Evolutionary conservation across 73 alveolate genomes (phyloP).

Genomic region (Paramecium sonneborni): DNA sequence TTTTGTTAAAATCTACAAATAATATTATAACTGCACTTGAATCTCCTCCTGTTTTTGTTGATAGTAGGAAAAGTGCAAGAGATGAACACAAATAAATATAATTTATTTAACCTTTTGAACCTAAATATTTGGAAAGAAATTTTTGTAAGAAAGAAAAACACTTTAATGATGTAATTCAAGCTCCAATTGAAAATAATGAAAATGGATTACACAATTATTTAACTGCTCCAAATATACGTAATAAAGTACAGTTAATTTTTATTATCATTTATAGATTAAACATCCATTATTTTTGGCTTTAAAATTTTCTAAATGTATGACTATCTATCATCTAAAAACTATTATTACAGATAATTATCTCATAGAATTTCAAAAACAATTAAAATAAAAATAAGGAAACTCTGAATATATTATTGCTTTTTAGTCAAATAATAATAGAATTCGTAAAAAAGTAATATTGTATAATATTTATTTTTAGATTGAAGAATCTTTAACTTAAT

Average conservation of each 20-base stretch:
- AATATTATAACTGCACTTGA: constrained; percentile 9
- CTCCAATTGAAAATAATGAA: constrained; percentile 34
- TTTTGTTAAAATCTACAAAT: not conserved
- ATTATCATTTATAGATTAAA: not conserved
- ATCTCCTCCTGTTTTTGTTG: constrained; percentile 63
- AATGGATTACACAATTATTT: constrained; percentile 57
- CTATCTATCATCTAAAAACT: not conserved
- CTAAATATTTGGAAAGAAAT: constrained; percentile 39
- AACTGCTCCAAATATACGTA: constrained; percentile 67
- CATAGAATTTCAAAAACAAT: not conserved
- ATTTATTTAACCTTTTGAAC: constrained; percentile 54
- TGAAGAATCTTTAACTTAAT: constrained; percentile 2
- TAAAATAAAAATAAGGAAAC: not conserved
- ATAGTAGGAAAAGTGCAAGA: constrained; percentile 65
- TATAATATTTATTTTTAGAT: not conserved
- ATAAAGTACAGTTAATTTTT: constrained; percentile 36
- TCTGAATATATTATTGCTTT: not conserved
- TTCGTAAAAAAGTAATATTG: not conserved
- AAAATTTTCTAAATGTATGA: constrained; percentile 55
- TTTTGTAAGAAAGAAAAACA: constrained; percentile 57
- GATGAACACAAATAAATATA: constrained; percentile 51
- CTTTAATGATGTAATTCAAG: constrained; percentile 34
- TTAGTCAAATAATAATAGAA: not conserved
- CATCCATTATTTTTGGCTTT: constrained; percentile 64
- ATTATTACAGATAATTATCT: not conserved